Evolutionary conservation across 1,284 basidiomycete genomes (phyloP).

Genomic region (Wallemia mellicola): DNA sequence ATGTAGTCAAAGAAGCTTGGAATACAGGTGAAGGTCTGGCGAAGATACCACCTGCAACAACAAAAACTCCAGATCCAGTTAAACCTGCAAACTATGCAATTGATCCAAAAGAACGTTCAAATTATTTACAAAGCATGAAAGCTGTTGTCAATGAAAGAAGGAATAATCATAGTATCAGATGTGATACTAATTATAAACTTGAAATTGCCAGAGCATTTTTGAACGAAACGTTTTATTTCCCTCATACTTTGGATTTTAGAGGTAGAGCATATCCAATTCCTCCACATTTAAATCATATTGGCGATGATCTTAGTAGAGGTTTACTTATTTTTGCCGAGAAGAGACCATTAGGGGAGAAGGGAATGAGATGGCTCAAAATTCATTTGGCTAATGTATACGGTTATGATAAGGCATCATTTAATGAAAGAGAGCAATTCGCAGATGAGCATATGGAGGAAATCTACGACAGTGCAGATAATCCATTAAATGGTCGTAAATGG

Average conservation of each 20-base stretch:
- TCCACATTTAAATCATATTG: slow-evolving; percentile 82
- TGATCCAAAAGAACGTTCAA: slow-evolving; percentile 32
- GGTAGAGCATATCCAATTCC: slow-evolving; percentile 92
- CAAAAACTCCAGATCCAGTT: slow-evolving; percentile 20
- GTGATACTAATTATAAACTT: slow-evolving; percentile 84
- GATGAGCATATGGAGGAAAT: slow-evolving; percentile 44
- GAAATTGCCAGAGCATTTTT: slow-evolving; percentile 86
- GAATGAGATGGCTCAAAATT: slow-evolving; percentile 64
- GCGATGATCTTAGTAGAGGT: slow-evolving; percentile 76
- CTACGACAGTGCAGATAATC: slow-evolving; percentile 54
- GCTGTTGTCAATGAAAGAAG: slow-evolving; percentile 31
- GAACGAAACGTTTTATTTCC: slow-evolving; percentile 64
- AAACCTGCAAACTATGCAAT: slow-evolving; percentile 30
- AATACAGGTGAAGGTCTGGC: slow-evolving; percentile 25
- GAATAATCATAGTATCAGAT: slow-evolving; percentile 65
- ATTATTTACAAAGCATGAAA: slow-evolving; percentile 32
- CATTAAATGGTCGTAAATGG: slow-evolving; percentile 52
- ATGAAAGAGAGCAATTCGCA: slow-evolving; percentile 57
- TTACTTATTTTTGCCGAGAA: slow-evolving; percentile 55
- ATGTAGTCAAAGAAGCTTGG: slow-evolving; percentile 47
- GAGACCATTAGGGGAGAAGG: slow-evolving; percentile 48
- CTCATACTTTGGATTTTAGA: slow-evolving; percentile 94
- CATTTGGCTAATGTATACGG: slow-evolving; percentile 80
- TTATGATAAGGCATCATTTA: slow-evolving; percentile 80
- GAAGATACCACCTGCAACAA: slow-evolving; percentile 13